A percentile compares a stretch with the other conserved stretches of the same genome.
These are phyloP conservation scores for Coemansia sp. DNA, from an alignment of 192 early-diverging fungal species.

Conservation along the genomic window DNA sequence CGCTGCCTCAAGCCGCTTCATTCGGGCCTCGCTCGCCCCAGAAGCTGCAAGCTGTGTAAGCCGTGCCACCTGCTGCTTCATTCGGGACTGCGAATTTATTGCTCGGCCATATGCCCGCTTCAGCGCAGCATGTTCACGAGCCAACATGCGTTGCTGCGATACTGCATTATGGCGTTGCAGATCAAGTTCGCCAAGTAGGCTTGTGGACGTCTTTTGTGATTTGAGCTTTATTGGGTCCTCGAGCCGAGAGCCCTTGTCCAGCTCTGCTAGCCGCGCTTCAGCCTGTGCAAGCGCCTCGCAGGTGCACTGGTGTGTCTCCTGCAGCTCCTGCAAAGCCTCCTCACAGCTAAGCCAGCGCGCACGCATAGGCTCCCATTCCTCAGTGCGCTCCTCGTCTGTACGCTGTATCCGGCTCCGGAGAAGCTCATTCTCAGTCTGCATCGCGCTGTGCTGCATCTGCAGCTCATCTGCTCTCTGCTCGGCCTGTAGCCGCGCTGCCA, in stretches of 20 bases:
- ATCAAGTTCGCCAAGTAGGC: constrained; percentile 51
- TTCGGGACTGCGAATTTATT: constrained; percentile 32
- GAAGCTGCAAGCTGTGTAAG: constrained; percentile 47
- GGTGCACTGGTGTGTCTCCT: constrained; percentile 41
- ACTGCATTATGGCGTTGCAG: constrained; percentile 31
- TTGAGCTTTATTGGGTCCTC: constrained; percentile 13
- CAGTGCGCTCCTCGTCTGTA: constrained; percentile 23
- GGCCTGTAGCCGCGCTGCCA: constrained; percentile 33
- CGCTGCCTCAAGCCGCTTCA: constrained; percentile 46
- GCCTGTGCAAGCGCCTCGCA: constrained; percentile 42
- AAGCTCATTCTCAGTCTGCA: constrained; percentile 25
- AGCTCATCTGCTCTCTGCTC: constrained; percentile 29
- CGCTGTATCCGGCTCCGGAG: constrained; percentile 20
- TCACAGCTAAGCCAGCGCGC: constrained; percentile 39
- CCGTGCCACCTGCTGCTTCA: constrained; percentile 51
- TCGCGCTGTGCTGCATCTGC: constrained; percentile 17
- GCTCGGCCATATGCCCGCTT: constrained; percentile 38
- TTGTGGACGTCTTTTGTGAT: constrained; percentile 35
- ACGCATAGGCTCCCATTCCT: constrained; percentile 48
- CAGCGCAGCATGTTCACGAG: constrained; percentile 30
- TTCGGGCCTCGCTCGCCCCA: constrained; percentile 36
- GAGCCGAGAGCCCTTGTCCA: constrained; percentile 17
- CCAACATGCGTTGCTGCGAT: constrained; percentile 31
- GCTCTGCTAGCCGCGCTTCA: constrained; percentile 34
- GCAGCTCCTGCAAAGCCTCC: constrained; percentile 42